These are phyloP conservation scores for Eucalyptus sp. DNA, from an alignment of 345 rosid genomes.

Conservation along the genomic window DNA sequence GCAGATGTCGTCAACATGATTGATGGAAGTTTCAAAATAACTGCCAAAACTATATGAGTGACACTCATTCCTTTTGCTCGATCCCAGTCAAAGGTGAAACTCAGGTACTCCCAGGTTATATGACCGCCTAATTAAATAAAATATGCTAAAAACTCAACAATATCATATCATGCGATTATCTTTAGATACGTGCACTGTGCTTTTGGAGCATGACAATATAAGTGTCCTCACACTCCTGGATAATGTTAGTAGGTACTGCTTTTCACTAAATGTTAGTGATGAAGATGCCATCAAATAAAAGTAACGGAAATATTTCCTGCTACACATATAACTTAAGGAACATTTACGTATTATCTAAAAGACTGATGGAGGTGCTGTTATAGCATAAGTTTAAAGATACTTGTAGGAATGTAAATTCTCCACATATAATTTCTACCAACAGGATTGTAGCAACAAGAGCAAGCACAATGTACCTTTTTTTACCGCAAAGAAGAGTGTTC, in stretches of 20 bases:
- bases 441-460: background rate
- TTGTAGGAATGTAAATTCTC: background rate
- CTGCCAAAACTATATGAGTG: background rate
- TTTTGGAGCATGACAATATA: background rate
- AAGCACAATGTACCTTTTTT: slow-evolving; percentile 55
- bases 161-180: background rate
- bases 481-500: slow-evolving; percentile 91
- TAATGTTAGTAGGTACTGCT: background rate
- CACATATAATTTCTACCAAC: background rate
- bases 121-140: background rate
- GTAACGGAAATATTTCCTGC: background rate
- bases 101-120: background rate
- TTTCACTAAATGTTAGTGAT: background rate
- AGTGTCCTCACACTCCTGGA: background rate
- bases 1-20: background rate
- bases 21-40: background rate
- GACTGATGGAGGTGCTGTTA: background rate
- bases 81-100: background rate
- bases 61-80: background rate
- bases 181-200: background rate
- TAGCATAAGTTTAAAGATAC: background rate
- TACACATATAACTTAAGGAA: background rate
- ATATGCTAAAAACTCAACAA: background rate
- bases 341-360: background rate
- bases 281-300: background rate